Evolutionary conservation across 225 moss, liverwort and hornwort genomes (phyloP).

Genomic region (Pseudoscleropodium purum): DNA sequence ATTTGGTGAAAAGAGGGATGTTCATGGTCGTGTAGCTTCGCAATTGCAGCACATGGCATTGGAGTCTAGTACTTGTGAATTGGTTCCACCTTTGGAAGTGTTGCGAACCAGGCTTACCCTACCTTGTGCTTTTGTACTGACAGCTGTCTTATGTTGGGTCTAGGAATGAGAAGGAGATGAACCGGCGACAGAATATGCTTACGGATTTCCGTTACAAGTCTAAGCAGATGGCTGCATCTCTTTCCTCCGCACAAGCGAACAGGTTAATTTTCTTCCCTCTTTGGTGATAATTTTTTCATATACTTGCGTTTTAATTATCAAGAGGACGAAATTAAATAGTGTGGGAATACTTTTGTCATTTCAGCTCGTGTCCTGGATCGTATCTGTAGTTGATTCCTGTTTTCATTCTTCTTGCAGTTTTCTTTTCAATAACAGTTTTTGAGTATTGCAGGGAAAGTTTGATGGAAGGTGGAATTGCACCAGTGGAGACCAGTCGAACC

Average conservation of each 20-base stretch:
- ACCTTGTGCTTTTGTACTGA: not conserved
- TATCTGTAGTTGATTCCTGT: not conserved
- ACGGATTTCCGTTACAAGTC: slow-evolving; percentile 56
- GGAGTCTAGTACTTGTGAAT: not conserved
- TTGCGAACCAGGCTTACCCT: not conserved
- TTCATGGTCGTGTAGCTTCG: not conserved
- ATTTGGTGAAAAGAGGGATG: not conserved
- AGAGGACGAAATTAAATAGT: not conserved
- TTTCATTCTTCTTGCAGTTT: not conserved
- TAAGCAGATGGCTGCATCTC: slow-evolving; percentile 64
- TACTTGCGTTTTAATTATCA: not conserved
- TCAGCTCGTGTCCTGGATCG: not conserved
- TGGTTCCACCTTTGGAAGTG: not conserved
- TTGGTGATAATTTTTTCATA: not conserved
- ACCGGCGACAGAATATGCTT: slow-evolving; percentile 68
- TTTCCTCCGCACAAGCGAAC: slow-evolving; percentile 54
- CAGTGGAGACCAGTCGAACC: slow-evolving; percentile 72
- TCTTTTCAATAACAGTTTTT: not conserved
- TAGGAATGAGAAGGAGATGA: slow-evolving; percentile 79
- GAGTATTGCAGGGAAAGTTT: slow-evolving; percentile 35
- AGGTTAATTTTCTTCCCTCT: slow-evolving; percentile 16
- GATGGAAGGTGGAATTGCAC: slow-evolving; percentile 46
- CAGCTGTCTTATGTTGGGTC: not conserved
- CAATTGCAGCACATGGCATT: not conserved
- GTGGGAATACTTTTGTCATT: not conserved